Evolutionary conservation across 495 filamentous ascomycete genomes (phyloP).

Genomic region (Massariosphaeria phaeospora): DNA sequence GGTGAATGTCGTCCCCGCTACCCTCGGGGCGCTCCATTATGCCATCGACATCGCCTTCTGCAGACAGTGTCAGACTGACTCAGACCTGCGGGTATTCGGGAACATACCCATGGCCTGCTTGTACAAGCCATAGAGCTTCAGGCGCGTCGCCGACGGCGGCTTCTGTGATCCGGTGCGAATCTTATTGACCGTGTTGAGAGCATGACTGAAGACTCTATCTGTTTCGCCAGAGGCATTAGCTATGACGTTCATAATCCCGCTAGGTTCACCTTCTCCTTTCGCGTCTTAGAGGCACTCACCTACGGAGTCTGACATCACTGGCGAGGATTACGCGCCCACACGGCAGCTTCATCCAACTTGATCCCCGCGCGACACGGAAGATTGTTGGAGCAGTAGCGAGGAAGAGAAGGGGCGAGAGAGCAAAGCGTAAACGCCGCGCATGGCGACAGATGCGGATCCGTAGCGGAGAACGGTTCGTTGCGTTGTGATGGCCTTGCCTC

Average conservation of each 20-base stretch:
- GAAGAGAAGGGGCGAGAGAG: background rate
- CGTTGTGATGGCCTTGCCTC: background rate
- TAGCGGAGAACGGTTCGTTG: constrained; percentile 10
- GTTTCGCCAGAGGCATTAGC: background rate
- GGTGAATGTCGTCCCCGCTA: constrained; percentile 49
- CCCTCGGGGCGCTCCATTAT: constrained; percentile 79
- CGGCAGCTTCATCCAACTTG: constrained; percentile 25
- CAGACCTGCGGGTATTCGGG: background rate
- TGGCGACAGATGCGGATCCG: constrained; percentile 32
- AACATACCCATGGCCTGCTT: constrained; percentile 89
- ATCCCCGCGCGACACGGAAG: too few species aligned
- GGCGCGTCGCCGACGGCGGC: constrained; percentile 75
- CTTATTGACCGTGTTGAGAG: constrained; percentile 95
- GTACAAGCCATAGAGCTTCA: constrained; percentile 94
- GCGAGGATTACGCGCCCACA: constrained; percentile 4
- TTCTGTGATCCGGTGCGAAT: constrained; percentile 87
- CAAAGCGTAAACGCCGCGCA: constrained; percentile 26
- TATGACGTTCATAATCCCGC: too few species aligned
- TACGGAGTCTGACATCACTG: constrained; percentile 34
- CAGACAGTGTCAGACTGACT: background rate
- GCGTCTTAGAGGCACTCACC: constrained; percentile 14
- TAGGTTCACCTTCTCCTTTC: background rate
- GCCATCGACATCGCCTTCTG: constrained; percentile 87
- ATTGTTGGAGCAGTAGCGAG: too few species aligned
- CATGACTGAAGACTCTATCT: constrained; percentile 99